Evolutionary conservation across 441 rosid species (phyloP).

Genomic region (Populus hybrid): DNA sequence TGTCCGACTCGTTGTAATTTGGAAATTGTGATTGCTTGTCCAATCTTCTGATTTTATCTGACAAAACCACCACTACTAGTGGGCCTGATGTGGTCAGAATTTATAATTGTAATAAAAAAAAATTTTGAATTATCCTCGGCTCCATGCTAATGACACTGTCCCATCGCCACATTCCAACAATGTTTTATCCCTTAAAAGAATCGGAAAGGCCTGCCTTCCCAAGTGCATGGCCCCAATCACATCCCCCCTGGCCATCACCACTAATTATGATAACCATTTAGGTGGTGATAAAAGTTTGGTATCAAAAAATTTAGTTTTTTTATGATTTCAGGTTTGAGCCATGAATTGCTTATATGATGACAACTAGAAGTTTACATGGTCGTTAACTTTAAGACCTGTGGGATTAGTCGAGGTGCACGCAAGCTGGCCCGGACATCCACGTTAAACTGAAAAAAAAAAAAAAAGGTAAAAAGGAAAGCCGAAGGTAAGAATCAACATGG

Average conservation of each 20-base stretch:
- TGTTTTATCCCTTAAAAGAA: slow-evolving; percentile 20
- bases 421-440: no score
- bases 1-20: slow-evolving; percentile 7
- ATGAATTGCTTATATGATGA: no score
- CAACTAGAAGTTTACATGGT: no score
- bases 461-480: slow-evolving; percentile 22
- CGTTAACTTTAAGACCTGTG: no score
- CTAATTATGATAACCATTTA: slow-evolving; percentile 29
- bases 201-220: slow-evolving; percentile 20
- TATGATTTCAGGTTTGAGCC: no score
- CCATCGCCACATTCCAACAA: slow-evolving; percentile 37
- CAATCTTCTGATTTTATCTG: slow-evolving; percentile 9
- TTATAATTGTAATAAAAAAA: not conserved
- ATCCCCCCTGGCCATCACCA: slow-evolving; percentile 19
- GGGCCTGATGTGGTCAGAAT: slow-evolving; percentile 32
- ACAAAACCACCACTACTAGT: not conserved
- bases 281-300: no score
- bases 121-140: slow-evolving; percentile 22
- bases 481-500: slow-evolving; percentile 1
- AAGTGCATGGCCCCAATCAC: slow-evolving; percentile 20
- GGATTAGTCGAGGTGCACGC: no score
- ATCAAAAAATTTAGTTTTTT: no score
- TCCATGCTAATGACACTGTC: slow-evolving; percentile 46
- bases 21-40: slow-evolving; percentile 16
- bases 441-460: no score